Evolutionary conservation across 2,329 filamentous ascomycete genomes (phyloP), one percentile per base, ranked within the genome.

Genomic region (Stagonosporopsis vannaccii): DNA sequence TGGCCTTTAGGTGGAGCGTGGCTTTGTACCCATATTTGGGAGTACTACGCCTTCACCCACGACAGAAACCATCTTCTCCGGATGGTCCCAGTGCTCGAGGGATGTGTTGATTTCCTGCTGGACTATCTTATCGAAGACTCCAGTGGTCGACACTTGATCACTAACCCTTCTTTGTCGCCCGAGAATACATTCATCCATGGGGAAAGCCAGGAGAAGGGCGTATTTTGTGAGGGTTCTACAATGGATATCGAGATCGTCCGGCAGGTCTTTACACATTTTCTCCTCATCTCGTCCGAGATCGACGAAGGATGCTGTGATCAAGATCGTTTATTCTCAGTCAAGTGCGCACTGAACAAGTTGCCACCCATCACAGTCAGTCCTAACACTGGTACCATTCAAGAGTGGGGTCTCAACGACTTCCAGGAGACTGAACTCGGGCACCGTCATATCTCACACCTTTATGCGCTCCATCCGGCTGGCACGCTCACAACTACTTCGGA

Each of bases 381-480:
- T 1, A 67, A 68, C 11, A 55, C 56, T 17, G 77, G 76, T 2
- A 67, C 75, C 30, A 40, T 67, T 0, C 65, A 63, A 20, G 68
- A 70, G 50, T 69, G 68, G 68, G 39, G 56, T 59, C 39, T 59
- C 11, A 53, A 65, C 17, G 75, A 78, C 26, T 75, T 74, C 26
- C 61, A 65, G 11, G 75, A 78, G 52, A 68, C 74, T 3, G 81
- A 83, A 43, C 79, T 78, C 0, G 81, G 81, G 0, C 81, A 84
- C 56, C 76, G 82, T 0, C 82, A 84, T 45, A 75, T 83, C 4
- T 83, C 80, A 0, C 81, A 82, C 54, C 72, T 84, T 0, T 83
- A 79, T 57, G 81, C 76, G 0, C 72, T 84, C 2, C 79, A 80
- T 48, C 82, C 82, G 0, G 80, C 80, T 0, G 72, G 70, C 6